Evolutionary conservation across 139 green algal genomes (phyloP), one percentile per base, ranked within the genome.

Genomic region (Tetradesmus obliquus): DNA sequence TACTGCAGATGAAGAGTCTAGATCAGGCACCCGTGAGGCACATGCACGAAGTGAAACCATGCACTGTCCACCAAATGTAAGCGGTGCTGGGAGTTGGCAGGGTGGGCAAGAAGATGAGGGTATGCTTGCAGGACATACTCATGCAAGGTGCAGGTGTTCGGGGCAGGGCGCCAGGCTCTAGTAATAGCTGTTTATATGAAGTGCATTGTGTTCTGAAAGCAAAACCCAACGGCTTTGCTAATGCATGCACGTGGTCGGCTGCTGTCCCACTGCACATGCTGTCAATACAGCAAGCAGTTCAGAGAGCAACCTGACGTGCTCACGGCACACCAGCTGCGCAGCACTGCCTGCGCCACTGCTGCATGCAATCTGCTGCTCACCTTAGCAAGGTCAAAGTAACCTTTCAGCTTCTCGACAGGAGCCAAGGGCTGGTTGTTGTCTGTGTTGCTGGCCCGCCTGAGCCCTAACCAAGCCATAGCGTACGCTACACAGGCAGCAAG

Each of bases 311-410:
- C 60, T n/a, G 60, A 10, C 60, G 17, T 20, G 8, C 3, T 71
- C 8, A 71, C 9, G 20, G 8, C 9, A 0, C 60, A 71, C 2
- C 60, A 10, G 60, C 60, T 19, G 15, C 60, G 7, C 3, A 24
- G 17, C 66, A 24, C n/a, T 4, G 17, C 66, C n/a, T 24, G 66
- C 66, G 9, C 1, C 66, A 24, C 17, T 76, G 3, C 9, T 74
- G 8, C 53, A 24, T 76, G 57, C 51, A 82, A 17, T 15, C 2
- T 55, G n/a, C 17, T 19, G n/a, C 76, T 74, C 17, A 90, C 96
- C 94, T 95, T 95, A 1, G 94, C 93, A 3, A 97, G 86, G 3
- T 96, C 90, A 53, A 97, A 92, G 71, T 95, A 97, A 0, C 89
- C 95, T 1, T 88, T 81, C 0, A 97, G 94, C 89, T 97, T 97